phyloP scores from a whole-genome alignment of 2,329 filamentous ascomycete species.

The Cytospora chrysosperma region DNA sequence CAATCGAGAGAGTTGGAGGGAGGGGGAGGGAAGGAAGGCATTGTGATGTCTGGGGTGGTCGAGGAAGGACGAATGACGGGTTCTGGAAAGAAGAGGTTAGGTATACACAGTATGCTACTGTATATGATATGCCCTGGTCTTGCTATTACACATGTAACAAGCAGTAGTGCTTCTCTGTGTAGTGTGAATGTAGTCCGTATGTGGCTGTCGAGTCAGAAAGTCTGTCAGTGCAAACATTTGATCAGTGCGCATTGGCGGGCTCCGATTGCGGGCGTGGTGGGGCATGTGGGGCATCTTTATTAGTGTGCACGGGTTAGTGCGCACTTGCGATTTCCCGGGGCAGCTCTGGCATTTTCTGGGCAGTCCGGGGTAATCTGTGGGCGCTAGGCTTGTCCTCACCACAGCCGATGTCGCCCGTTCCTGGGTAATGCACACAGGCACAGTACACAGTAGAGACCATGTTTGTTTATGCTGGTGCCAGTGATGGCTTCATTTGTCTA shows the following conservation, averaged over 20 bases:
- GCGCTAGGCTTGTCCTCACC: background rate
- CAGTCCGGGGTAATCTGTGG: background rate
- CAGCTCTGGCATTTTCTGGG: no score
- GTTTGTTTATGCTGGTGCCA: background rate
- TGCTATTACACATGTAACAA: no score
- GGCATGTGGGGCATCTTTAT: background rate
- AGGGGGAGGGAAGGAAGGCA: conserved; percentile 69
- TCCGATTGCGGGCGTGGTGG: conserved; percentile 4
- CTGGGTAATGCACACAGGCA: no score
- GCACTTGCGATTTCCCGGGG: background rate
- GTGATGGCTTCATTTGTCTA: background rate
- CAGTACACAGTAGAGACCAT: background rate
- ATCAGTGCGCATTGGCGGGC: background rate
- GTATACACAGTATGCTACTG: no score
- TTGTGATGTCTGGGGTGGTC: no score
- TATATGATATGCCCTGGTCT: no score
- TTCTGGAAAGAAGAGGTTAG: background rate
- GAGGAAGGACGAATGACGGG: background rate
- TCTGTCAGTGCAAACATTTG: no score
- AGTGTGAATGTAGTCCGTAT: no score
- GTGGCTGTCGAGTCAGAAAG: no score
- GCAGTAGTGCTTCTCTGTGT: no score
- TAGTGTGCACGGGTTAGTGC: background rate
- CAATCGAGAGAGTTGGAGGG: conserved; percentile 86
- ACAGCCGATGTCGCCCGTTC: background rate